Percentiles rank a stretch among this genome's conserved stretches.
These are phyloP conservation scores for Elaeagnus macrophylla DNA, from an alignment of 306 rosid species.

Conservation along the genomic window DNA sequence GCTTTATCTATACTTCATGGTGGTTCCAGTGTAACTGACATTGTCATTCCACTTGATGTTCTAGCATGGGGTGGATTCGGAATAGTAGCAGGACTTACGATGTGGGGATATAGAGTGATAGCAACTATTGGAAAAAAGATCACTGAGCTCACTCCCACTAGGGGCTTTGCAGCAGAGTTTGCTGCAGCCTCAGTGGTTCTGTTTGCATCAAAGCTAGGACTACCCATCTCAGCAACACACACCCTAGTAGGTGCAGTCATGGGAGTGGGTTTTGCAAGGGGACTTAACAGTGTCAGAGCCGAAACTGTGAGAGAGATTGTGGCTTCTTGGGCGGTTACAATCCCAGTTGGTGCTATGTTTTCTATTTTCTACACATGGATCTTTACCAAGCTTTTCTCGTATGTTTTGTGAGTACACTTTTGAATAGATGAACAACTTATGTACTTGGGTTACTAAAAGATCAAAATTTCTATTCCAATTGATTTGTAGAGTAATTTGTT, in stretches of 20 bases:
- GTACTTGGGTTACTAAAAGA: conserved; percentile 12
- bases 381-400: conserved; percentile 65
- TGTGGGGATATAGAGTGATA: conserved; percentile 96
- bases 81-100: conserved; percentile 83
- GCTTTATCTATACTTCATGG: conserved; percentile 88
- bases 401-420: conserved; percentile 44
- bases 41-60: conserved; percentile 81
- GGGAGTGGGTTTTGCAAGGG: conserved; percentile 99
- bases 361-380: conserved; percentile 82
- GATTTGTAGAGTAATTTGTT: conserved; percentile 11
- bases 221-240: conserved; percentile 90
- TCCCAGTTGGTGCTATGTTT: conserved; percentile 72
- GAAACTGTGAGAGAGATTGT: conserved; percentile 95
- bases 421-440: conserved; percentile 16
- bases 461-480: neutral
- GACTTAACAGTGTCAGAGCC: conserved; percentile 74
- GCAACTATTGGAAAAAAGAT: conserved; percentile 94
- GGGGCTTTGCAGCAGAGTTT: conserved; percentile 98
- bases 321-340: conserved; percentile 82
- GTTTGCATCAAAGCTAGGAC: conserved; percentile 71
- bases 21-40: conserved; percentile 38
- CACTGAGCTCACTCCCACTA: conserved; percentile 88
- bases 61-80: conserved; percentile 99
- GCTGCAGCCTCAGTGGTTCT: conserved; percentile 95
- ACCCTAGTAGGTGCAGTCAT: conserved; percentile 95